Evolutionary conservation across 129 eudicot species (phyloP).

Genomic region (Chrysanthemum makinoi): DNA sequence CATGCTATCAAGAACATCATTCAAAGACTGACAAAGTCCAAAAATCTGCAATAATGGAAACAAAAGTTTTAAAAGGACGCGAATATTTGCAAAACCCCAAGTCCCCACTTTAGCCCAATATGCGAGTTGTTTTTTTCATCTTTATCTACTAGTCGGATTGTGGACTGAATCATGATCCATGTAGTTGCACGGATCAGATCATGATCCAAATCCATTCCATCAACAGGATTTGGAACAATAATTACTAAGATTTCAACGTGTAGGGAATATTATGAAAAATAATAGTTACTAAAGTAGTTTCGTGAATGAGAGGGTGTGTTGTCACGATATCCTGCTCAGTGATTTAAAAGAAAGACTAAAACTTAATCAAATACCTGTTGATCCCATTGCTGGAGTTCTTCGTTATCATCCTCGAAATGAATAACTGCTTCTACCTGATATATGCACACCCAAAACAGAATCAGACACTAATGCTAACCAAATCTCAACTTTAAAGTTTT

Average conservation of each 20-base stretch:
- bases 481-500: neutral
- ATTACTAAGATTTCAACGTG: no score
- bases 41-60: constrained; percentile 59
- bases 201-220: no score
- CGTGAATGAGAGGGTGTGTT: no score
- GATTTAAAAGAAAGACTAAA: neutral
- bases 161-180: no score
- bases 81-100: neutral
- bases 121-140: neutral
- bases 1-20: constrained; percentile 92
- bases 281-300: no score
- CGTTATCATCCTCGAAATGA: constrained; percentile 97
- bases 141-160: neutral
- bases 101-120: neutral
- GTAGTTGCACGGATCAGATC: no score
- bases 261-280: no score
- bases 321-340: no score
- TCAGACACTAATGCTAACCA: neutral
- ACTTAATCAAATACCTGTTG: constrained; percentile 60
- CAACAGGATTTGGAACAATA: no score
- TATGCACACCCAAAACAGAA: constrained; percentile 20
- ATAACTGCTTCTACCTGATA: constrained; percentile 91
- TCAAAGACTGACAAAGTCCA: constrained; percentile 94
- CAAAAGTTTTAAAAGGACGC: neutral
- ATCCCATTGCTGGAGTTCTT: constrained; percentile 98